A percentile compares a stretch with the other conserved stretches of the same genome.
These are phyloP conservation scores for Nadsonia starkeyi-henricii DNA, from an alignment of 1,139 yeast genomes.

Conservation along the genomic window DNA sequence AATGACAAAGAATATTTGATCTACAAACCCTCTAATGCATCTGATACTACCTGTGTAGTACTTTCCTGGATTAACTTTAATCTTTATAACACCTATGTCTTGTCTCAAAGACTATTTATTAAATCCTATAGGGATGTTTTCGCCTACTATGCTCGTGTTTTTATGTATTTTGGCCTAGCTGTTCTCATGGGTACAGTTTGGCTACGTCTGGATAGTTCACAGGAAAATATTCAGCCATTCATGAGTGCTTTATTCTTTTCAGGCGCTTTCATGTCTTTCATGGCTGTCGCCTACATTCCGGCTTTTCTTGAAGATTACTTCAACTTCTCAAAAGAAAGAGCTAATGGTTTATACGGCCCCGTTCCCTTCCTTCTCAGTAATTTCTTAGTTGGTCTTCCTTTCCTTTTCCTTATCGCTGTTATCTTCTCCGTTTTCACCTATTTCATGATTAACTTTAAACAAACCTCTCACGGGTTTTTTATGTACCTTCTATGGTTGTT, in stretches of 20 bases:
- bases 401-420: conserved; percentile 24
- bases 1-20: too few relatives aligned
- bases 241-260: conserved; percentile 31
- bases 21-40: too few relatives aligned
- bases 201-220: conserved; percentile 24
- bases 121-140: conserved; percentile 27
- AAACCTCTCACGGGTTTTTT: conserved; percentile 23
- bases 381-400: conserved; percentile 28
- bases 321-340: conserved; percentile 23
- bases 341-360: conserved; percentile 30
- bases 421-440: conserved; percentile 26
- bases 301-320: conserved; percentile 27
- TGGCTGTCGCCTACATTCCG: conserved; percentile 33
- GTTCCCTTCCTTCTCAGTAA: conserved; percentile 26
- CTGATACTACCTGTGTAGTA: too few relatives aligned
- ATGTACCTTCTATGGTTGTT: conserved; percentile 28
- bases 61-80: neutral
- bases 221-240: conserved; percentile 26
- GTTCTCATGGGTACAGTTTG: conserved; percentile 32
- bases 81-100: neutral
- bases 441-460: conserved; percentile 25
- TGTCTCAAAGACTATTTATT: conserved; percentile 17
- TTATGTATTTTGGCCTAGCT: conserved; percentile 30
- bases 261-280: conserved; percentile 33
- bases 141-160: conserved; percentile 27